phyloP scores from a whole-genome alignment of 139 green algal genomes.

The Auxenochlorella pyrenoidosa region DNA sequence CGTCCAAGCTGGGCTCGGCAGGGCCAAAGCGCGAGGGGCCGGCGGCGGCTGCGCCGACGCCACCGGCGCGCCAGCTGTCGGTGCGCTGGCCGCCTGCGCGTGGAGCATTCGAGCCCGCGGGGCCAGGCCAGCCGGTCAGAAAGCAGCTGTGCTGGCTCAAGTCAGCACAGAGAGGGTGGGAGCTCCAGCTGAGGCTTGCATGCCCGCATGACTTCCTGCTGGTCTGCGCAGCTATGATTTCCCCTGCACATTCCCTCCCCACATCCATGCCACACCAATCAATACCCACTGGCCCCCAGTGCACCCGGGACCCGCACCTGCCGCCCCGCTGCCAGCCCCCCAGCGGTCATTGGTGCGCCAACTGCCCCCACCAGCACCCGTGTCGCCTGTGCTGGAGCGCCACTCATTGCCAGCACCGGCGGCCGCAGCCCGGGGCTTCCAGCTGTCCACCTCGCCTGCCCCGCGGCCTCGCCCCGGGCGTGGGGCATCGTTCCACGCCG shows the following conservation, averaged over 20 bases:
- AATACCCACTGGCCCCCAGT: too few relatives aligned
- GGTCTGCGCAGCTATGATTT: too few relatives aligned
- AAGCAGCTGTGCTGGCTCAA: too few relatives aligned
- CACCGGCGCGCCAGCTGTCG: conserved; percentile 37
- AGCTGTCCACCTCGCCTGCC: conserved; percentile 17
- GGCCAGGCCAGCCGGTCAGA: too few relatives aligned
- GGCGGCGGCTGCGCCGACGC: neutral
- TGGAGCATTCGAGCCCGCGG: too few relatives aligned
- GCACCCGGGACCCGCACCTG: too few relatives aligned
- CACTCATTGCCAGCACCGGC: neutral
- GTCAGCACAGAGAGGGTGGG: neutral
- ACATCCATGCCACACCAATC: too few relatives aligned
- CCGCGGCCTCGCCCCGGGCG: neutral
- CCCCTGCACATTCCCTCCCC: too few relatives aligned
- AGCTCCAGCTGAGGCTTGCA: too few relatives aligned
- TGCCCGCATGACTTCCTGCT: too few relatives aligned
- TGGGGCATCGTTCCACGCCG: conserved; percentile 17
- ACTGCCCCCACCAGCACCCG: neutral
- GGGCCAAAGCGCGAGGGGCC: conserved; percentile 12
- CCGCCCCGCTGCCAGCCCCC: neutral
- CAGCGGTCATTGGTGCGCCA: conserved; percentile 50
- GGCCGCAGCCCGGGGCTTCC: conserved; percentile 24
- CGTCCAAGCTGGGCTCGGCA: conserved; percentile 23
- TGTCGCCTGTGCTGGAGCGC: neutral
- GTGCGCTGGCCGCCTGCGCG: neutral